A percentile compares a stretch with the other conserved stretches of the same genome.
phyloP scores from a whole-genome alignment of 345 rosid species.

The Populus davidiana region DNA sequence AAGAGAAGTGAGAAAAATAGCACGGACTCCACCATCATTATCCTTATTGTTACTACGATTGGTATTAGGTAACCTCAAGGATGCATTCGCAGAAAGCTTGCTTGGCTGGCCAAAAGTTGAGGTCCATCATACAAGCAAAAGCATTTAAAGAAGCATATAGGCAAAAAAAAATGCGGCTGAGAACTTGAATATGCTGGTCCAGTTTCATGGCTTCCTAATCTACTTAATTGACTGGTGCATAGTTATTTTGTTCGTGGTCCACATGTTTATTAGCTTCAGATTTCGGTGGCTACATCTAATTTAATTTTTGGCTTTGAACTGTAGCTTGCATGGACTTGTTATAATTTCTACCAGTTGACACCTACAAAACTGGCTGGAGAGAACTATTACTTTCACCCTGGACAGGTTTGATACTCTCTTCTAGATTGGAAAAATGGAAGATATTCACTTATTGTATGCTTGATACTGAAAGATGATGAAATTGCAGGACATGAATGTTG shows the following conservation, averaged over 20 bases:
- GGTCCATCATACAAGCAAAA: background rate
- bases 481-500: constrained; percentile 90
- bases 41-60: background rate
- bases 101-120: too few species aligned
- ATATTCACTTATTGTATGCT: background rate
- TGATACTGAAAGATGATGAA: background rate
- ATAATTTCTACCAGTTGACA: constrained; percentile 90
- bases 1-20: background rate
- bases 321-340: constrained; percentile 99
- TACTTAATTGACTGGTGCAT: background rate
- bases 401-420: constrained; percentile 44
- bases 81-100: background rate
- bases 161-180: background rate
- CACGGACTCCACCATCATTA: background rate
- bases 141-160: background rate
- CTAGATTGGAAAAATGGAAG: background rate
- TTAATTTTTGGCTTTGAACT: background rate
- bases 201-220: background rate
- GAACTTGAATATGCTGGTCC: background rate
- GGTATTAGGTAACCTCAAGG: background rate
- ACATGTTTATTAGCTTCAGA: background rate
- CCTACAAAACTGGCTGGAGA: constrained; percentile 96
- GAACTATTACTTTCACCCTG: constrained; percentile 78
- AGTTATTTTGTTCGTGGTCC: background rate
- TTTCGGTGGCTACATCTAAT: background rate